Conservation (phyloP, 352 stramenopile genomes). For the Blastocystis hominis region DNA sequence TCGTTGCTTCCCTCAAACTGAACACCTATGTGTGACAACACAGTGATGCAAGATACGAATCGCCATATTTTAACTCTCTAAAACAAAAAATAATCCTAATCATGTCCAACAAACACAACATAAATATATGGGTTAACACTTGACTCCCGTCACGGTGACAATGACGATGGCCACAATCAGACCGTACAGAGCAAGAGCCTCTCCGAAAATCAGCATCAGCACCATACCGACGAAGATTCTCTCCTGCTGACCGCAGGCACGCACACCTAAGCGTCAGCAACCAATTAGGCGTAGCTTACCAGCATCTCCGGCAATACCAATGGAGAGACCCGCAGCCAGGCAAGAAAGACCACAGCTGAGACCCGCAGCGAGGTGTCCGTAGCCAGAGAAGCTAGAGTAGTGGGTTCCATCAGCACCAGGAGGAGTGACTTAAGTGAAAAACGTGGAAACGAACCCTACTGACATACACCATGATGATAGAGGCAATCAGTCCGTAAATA, state of each 20-base stretch:
- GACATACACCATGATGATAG: conserved; percentile 68
- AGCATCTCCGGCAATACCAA: conserved; percentile 76
- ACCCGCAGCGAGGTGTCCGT: conserved; percentile 72
- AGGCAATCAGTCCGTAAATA: conserved; percentile 78
- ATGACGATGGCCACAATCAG: conserved; percentile 86
- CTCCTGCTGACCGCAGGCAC: conserved; percentile 88
- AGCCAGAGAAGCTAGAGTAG: conserved; percentile 73
- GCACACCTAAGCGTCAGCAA: conserved; percentile 64
- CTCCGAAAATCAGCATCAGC: conserved; percentile 96
- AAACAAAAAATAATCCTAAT: background rate
- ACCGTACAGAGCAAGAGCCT: conserved; percentile 89
- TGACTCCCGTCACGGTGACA: conserved; percentile 49
- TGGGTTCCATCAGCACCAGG: conserved; percentile 24
- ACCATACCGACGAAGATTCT: conserved; percentile 96
- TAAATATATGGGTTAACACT: background rate
- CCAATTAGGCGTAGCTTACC: conserved; percentile 62
- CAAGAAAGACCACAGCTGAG: conserved; percentile 71
- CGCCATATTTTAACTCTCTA: background rate
- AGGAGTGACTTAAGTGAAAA: conserved; percentile 24
- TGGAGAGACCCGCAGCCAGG: conserved; percentile 74
- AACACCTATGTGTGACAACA: conserved; percentile 64
- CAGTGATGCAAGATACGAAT: background rate
- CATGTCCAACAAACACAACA: background rate
- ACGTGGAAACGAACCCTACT: conserved; percentile 28
- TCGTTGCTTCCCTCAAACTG: conserved; percentile 98